Evolutionary conservation across 345 rosid genomes (phyloP), one percentile per base, ranked within the genome.

Genomic region (Carallia pectinifolia): DNA sequence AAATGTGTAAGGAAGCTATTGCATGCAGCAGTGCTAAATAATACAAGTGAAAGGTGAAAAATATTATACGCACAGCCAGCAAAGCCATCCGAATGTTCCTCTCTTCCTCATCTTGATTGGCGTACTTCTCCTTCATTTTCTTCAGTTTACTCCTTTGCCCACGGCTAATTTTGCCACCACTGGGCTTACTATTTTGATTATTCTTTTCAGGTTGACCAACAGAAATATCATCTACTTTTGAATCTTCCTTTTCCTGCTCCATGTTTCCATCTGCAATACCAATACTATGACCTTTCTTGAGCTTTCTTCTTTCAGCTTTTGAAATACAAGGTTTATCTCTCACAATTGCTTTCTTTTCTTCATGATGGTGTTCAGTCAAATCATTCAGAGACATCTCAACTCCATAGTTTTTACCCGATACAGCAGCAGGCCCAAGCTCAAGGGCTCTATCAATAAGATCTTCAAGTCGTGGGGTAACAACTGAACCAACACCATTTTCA

Each of bases 61-160:
- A 61, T 63, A 50, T 52, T 33, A 67, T 77, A 87, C 98, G 88
- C 84, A 90, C 99, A 63, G 91, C 94, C 74, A 96, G 79, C 77
- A 96, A 83, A 31, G 93, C 91, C 93, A 96, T 90, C 66, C 94
- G 82, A 64, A 88, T 89, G 65, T 76, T 68, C 77, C 94, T 85
- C 80, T 89, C 97, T 84, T 96, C 98, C 83, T 96, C 99, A 52
- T 96, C 99, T 80, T 96, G 99, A 81, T 90, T 81, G 31, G 91
- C 96, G 77, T 92, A 96, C 80, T 92, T 96, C 84, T 92, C 98
- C 88, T 96, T 92, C 84, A 92, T 96, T 86, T 92, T 95, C 87
- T 92, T 95, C 55, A 89, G 90, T 76, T 92, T 95, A 48, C 96
- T 83, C 75, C 69, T 89, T 83, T 90, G 96, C 70, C 99, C 97